Conservation (phyloP, 2,329 filamentous ascomycete genomes). For the Penicillium griseofulvum region DNA sequence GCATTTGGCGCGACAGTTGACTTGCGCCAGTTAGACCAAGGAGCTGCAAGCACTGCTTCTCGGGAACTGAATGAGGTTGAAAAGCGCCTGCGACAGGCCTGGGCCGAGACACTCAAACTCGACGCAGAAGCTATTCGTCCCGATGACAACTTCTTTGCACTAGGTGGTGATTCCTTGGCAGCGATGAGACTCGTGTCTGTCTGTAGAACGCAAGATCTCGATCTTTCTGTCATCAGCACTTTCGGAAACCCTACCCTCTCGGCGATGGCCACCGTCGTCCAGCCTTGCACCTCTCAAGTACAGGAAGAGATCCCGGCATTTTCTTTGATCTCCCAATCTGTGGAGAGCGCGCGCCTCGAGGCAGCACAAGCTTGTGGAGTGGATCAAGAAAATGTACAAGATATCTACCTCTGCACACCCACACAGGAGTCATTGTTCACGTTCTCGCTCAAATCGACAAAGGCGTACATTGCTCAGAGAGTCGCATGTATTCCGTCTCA, state of each 20-base stretch:
- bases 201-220: conserved; percentile 30
- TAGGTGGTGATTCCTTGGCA: conserved; percentile 37
- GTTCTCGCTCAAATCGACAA: conserved; percentile 44
- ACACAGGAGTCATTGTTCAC: conserved; percentile 47
- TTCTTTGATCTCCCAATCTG: conserved; percentile 34
- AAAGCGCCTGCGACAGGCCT: conserved; percentile 32
- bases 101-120: conserved; percentile 33
- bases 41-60: conserved; percentile 7
- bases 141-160: conserved; percentile 39
- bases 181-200: conserved; percentile 37
- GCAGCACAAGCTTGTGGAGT: conserved; percentile 38
- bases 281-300: conserved; percentile 26
- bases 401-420: conserved; percentile 44
- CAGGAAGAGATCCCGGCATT: conserved; percentile 28
- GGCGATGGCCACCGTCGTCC: conserved; percentile 44
- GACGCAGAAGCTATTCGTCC: conserved; percentile 34
- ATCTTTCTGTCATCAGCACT: conserved; percentile 36
- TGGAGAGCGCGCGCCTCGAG: conserved; percentile 36
- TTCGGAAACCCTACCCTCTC: conserved; percentile 35
- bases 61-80: conserved; percentile 35
- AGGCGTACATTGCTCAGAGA: conserved; percentile 48
- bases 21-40: conserved; percentile 31
- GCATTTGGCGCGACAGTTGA: conserved; percentile 35
- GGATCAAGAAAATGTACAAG: conserved; percentile 30
- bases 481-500: conserved; percentile 37